phyloP scores from a whole-genome alignment of 2,329 filamentous ascomycete species.

The Passalora sequoiae region DNA sequence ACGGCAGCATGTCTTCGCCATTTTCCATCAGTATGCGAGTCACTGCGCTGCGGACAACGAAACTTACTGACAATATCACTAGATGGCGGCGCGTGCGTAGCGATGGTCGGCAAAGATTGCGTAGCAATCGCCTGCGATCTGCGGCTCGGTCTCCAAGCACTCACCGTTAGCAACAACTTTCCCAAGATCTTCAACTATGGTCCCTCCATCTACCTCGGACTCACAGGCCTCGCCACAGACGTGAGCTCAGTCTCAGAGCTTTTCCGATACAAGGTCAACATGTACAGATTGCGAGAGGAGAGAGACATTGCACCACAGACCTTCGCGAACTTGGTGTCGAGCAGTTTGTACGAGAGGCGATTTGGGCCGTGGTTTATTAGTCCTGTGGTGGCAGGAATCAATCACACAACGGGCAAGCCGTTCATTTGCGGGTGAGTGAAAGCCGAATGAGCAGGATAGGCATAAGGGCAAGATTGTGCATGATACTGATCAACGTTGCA shows the following conservation, averaged over 20 bases:
- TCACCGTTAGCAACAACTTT: conserved; percentile 99
- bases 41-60: not conserved
- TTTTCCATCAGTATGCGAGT: conserved; percentile 82
- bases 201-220: conserved; percentile 81
- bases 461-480: not conserved
- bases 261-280: conserved; percentile 99
- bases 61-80: conserved; percentile 11
- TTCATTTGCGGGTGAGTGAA: conserved; percentile 76
- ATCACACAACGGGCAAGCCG: conserved; percentile 86
- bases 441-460: no score
- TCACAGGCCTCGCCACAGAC: conserved; percentile 94
- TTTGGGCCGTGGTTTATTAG: conserved; percentile 97
- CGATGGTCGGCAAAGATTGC: conserved; percentile 99
- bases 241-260: conserved; percentile 91
- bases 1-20: conserved; percentile 64
- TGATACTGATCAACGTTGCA: conserved; percentile 3
- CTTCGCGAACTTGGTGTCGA: conserved; percentile 91
- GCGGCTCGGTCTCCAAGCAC: conserved; percentile 88
- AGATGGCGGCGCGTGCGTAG: conserved; percentile 90
- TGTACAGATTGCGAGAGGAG: conserved; percentile 98
- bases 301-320: conserved; percentile 90
- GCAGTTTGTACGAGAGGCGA: conserved; percentile 84
- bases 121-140: conserved; percentile 99
- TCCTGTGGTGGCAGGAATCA: conserved; percentile 90
- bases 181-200: conserved; percentile 99